A percentile compares a stretch with the other conserved stretches of the same genome.
These are phyloP conservation scores for Boletus vermiculosoides DNA, from an alignment of 768 basidiomycete species.

Conservation along the genomic window DNA sequence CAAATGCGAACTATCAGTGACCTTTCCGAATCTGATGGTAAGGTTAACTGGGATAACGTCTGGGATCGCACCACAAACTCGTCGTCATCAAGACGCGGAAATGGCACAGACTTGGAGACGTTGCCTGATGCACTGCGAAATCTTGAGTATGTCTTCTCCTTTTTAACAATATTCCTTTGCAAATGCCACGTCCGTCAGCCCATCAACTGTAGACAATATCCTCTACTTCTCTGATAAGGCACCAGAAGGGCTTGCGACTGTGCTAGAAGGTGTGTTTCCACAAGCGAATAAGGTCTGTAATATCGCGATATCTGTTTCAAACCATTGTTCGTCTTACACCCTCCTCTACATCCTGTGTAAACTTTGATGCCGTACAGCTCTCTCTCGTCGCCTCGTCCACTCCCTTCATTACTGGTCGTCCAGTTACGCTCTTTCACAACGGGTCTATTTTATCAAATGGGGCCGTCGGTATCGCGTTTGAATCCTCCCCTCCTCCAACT, in stretches of 20 bases:
- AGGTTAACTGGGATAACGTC: slow-evolving; percentile 50
- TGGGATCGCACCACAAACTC: slow-evolving; percentile 39
- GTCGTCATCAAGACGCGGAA: slow-evolving; percentile 1
- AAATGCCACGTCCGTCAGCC: slow-evolving; percentile 12
- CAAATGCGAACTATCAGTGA: slow-evolving; percentile 4
- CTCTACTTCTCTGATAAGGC: slow-evolving; percentile 58
- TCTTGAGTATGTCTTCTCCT: slow-evolving; percentile 25
- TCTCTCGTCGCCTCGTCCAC: slow-evolving; percentile 73
- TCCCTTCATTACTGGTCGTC: slow-evolving; percentile 75
- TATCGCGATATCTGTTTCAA: not conserved
- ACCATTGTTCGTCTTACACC: slow-evolving; percentile 1
- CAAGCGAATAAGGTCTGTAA: slow-evolving; percentile 48
- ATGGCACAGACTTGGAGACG: not conserved
- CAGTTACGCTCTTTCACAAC: slow-evolving; percentile 66
- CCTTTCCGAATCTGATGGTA: slow-evolving; percentile 1
- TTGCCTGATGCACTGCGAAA: slow-evolving; percentile 41
- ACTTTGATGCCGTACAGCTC: slow-evolving; percentile 39
- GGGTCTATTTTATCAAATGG: slow-evolving; percentile 56
- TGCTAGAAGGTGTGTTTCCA: slow-evolving; percentile 42
- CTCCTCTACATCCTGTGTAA: not conserved
- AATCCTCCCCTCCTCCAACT: slow-evolving; percentile 11
- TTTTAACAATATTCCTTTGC: not conserved
- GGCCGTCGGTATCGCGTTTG: slow-evolving; percentile 65
- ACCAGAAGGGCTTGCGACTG: slow-evolving; percentile 53
- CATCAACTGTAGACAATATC: slow-evolving; percentile 28